Conservation (phyloP, 2,329 filamentous ascomycete species). For the Raffaelea deltoideospora region DNA sequence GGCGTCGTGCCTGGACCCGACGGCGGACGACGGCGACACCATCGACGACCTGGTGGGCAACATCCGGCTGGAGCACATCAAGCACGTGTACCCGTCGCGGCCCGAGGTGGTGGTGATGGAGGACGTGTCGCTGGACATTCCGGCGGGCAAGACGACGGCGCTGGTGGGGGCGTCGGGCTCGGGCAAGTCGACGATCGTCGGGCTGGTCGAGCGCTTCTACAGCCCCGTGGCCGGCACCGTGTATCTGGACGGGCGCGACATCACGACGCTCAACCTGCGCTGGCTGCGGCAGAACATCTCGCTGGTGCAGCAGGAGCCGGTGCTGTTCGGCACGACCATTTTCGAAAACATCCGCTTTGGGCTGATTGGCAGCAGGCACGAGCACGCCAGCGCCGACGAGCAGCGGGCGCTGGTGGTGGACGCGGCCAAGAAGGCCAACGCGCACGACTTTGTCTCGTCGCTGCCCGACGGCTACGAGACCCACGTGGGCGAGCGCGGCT, state of each 20-base stretch:
- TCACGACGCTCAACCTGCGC: slow-evolving; percentile 65
- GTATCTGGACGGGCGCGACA: slow-evolving; percentile 68
- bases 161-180: slow-evolving; percentile 88
- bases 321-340: slow-evolving; percentile 80
- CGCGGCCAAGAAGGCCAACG: slow-evolving; percentile 82
- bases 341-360: slow-evolving; percentile 83
- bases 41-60: slow-evolving; percentile 60
- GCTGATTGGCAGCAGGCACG: slow-evolving; percentile 67
- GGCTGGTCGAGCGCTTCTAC: slow-evolving; percentile 88
- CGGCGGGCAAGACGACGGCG: slow-evolving; percentile 82
- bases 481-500: slow-evolving; percentile 88
- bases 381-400: slow-evolving; percentile 51
- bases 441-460: slow-evolving; percentile 73
- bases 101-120: slow-evolving; percentile 84
- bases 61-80: slow-evolving; percentile 68
- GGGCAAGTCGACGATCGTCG: slow-evolving; percentile 89
- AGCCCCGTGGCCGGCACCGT: slow-evolving; percentile 70
- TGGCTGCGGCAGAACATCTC: slow-evolving; percentile 91
- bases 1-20: slow-evolving; percentile 66
- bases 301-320: slow-evolving; percentile 84
- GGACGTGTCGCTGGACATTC: slow-evolving; percentile 62
- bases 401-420: slow-evolving; percentile 58
- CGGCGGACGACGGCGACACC: slow-evolving; percentile 52
- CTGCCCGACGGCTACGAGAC: slow-evolving; percentile 87
- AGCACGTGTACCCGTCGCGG: slow-evolving; percentile 87